phyloP scores from a whole-genome alignment of 805 yeast species.

The Metschnikowia reukaufii region DNA sequence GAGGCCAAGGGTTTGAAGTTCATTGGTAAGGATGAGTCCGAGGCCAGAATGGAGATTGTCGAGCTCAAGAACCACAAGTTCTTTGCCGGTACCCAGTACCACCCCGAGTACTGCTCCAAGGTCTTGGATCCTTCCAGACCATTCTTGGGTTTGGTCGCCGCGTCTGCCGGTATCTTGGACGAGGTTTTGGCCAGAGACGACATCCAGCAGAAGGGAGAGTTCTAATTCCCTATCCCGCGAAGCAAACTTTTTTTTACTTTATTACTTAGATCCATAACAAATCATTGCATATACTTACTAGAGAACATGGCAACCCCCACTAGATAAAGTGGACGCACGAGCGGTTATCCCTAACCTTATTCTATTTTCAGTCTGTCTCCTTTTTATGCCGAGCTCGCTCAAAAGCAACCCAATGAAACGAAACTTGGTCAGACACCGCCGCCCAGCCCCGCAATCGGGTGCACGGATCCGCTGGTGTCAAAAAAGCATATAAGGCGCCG shows the following conservation, averaged over 20 bases:
- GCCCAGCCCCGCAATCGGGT: neutral
- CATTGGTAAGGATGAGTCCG: constrained; percentile 91
- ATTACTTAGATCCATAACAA: neutral
- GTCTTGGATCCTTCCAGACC: constrained; percentile 97
- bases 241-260: neutral
- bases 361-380: neutral
- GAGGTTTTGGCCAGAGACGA: constrained; percentile 52
- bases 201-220: constrained; percentile 45
- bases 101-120: constrained; percentile 96
- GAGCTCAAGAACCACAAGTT: constrained; percentile 87
- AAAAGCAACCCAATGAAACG: neutral
- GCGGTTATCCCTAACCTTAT: too few relatives aligned
- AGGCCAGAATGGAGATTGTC: constrained; percentile 89
- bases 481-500: constrained; percentile 1
- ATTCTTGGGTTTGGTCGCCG: constrained; percentile 93
- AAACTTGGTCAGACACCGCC: neutral
- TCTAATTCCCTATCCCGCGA: constrained; percentile 19
- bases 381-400: neutral
- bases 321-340: too few relatives aligned
- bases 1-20: constrained; percentile 81
- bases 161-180: constrained; percentile 81
- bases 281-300: neutral
- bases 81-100: constrained; percentile 95
- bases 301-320: too few relatives aligned
- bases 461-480: neutral